Conservation (phyloP, 2,329 filamentous ascomycete species). For the Byssothecium circinans region DNA sequence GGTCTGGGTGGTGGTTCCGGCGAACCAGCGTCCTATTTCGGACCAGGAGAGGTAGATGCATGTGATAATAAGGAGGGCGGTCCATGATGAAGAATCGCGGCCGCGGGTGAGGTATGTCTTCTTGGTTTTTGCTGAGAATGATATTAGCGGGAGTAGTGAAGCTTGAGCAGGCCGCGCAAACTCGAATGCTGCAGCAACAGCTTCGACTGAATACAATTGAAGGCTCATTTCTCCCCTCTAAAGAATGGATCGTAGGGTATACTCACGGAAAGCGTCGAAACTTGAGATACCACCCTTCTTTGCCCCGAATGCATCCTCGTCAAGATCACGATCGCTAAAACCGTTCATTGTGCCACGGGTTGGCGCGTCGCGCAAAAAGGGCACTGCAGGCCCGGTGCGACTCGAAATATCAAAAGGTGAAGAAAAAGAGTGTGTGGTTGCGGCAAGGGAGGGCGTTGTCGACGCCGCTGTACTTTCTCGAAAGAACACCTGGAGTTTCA, state of each 20-base stretch:
- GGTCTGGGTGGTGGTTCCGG: slow-evolving; percentile 79
- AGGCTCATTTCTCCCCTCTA: not conserved
- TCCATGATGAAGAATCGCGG: slow-evolving; percentile 89
- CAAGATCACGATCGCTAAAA: slow-evolving; percentile 65
- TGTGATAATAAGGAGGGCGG: slow-evolving; percentile 74
- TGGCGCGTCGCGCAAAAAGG: slow-evolving; percentile 21
- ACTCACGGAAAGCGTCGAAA: slow-evolving; percentile 95
- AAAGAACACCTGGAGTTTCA: slow-evolving; percentile 43
- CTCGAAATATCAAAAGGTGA: slow-evolving; percentile 4
- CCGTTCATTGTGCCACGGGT: slow-evolving; percentile 67
- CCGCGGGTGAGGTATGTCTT: slow-evolving; percentile 86
- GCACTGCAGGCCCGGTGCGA: slow-evolving; percentile 31
- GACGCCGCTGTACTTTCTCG: slow-evolving; percentile 15
- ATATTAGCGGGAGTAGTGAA: slow-evolving; percentile 10
- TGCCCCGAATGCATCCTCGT: slow-evolving; percentile 80
- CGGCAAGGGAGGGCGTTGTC: slow-evolving; percentile 25
- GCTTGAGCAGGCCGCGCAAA: too few relatives aligned
- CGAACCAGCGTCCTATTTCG: slow-evolving; percentile 82
- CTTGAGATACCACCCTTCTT: slow-evolving; percentile 68
- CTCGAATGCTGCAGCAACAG: not conserved
- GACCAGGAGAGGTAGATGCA: slow-evolving; percentile 75
- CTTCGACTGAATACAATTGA: slow-evolving; percentile 2
- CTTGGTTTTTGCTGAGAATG: slow-evolving; percentile 83
- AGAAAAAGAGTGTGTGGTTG: slow-evolving; percentile 9
- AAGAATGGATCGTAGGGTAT: slow-evolving; percentile 1